Evolutionary conservation across 331 rosid genomes (phyloP).

Genomic region (Saraca asoca): DNA sequence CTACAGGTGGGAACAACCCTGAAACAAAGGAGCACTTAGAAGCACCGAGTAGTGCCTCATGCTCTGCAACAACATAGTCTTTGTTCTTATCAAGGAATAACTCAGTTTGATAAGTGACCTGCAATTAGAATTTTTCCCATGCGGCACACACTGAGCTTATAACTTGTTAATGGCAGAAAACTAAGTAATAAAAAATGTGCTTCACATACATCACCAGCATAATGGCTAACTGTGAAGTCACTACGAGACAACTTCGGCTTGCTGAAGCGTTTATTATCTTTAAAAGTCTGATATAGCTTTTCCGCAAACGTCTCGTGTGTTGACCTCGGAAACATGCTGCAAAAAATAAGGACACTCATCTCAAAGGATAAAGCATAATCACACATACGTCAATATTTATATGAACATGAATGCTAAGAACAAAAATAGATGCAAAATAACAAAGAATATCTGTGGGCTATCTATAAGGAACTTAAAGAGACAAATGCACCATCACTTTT

Average conservation of each 20-base stretch:
- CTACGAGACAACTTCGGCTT: conserved; percentile 86
- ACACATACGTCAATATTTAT: not conserved
- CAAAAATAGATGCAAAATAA: conserved; percentile 11
- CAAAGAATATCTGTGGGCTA: conserved; percentile 14
- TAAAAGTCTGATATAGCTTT: conserved; percentile 86
- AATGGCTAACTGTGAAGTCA: conserved; percentile 73
- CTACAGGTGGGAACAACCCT: conserved; percentile 80
- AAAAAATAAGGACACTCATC: conserved; percentile 43
- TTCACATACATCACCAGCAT: conserved; percentile 84
- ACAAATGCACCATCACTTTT: conserved; percentile 16
- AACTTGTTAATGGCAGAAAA: conserved; percentile 4
- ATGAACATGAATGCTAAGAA: not conserved
- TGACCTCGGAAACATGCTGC: conserved; percentile 97
- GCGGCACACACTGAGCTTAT: conserved; percentile 3
- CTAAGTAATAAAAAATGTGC: not conserved
- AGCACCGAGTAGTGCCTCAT: conserved; percentile 74
- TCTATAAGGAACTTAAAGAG: conserved; percentile 7
- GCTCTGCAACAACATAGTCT: conserved; percentile 90
- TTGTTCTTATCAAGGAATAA: conserved; percentile 85
- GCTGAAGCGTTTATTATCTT: conserved; percentile 82
- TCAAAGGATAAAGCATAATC: conserved; percentile 19
- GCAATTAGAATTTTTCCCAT: conserved; percentile 19
- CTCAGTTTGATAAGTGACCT: conserved; percentile 93
- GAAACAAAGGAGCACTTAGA: conserved; percentile 81
- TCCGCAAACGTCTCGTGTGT: conserved; percentile 81